Evolutionary conservation across 352 stramenopile species (phyloP).

Genomic region (Chrysophaeum taylorii): DNA sequence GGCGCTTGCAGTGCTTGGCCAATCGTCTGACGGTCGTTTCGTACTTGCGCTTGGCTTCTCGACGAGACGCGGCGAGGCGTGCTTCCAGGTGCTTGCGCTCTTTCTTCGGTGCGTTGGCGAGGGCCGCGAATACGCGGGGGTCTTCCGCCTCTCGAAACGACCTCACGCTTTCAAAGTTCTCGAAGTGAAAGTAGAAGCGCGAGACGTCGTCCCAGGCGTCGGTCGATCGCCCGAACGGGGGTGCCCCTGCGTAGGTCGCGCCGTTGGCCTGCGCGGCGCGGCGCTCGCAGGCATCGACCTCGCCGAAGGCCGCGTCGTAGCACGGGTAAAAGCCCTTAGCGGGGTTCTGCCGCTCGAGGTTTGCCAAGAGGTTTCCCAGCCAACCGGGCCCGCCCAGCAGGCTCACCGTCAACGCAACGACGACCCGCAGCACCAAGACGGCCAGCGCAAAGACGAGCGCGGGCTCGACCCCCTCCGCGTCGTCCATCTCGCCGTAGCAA

Average conservation of each 20-base stretch:
- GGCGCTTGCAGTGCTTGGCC: conserved; percentile 1
- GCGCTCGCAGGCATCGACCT: neutral
- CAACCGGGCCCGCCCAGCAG: no score
- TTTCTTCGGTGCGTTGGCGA: neutral
- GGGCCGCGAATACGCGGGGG: no score
- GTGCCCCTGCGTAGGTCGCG: neutral
- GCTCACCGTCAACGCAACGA: no score
- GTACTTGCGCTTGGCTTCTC: neutral
- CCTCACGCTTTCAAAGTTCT: neutral
- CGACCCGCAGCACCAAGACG: neutral
- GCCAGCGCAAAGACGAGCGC: neutral
- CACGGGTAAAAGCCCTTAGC: conserved; percentile 10
- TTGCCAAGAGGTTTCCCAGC: no score
- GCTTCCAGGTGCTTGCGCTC: neutral
- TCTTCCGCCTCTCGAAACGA: neutral
- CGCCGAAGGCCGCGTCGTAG: neutral
- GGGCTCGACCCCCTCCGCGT: neutral
- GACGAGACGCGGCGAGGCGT: neutral
- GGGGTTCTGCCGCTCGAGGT: no score
- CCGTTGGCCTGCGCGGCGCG: neutral
- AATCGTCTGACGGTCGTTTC: neutral
- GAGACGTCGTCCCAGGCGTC: neutral
- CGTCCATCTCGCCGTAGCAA: neutral
- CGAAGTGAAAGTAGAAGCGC: neutral
- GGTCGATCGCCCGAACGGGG: neutral